Evolutionary conservation across 495 filamentous ascomycete genomes (phyloP).

Genomic region (Neurospora sublineolata): DNA sequence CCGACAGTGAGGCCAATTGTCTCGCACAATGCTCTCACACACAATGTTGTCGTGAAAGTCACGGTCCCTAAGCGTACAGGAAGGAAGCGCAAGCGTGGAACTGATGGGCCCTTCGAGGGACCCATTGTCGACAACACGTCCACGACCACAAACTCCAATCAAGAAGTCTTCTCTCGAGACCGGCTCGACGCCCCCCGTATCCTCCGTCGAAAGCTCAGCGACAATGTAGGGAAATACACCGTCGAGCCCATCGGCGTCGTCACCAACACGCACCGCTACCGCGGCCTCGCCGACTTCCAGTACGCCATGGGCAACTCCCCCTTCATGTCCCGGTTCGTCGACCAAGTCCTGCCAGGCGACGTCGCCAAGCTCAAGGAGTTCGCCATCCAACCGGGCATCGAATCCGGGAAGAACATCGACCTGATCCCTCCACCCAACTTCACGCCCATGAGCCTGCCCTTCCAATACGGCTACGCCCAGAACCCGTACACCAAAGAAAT

Average conservation of each 20-base stretch:
- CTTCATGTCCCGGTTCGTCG: slow-evolving; percentile 55
- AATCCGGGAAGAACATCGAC: slow-evolving; percentile 46
- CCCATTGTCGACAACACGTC: slow-evolving; percentile 1
- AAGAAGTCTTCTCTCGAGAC: slow-evolving; percentile 25
- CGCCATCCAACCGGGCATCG: slow-evolving; percentile 53
- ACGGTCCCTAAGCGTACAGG: slow-evolving; percentile 79
- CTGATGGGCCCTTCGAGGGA: slow-evolving; percentile 50
- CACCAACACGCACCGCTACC: slow-evolving; percentile 73
- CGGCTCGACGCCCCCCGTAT: slow-evolving; percentile 30
- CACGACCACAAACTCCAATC: neutral
- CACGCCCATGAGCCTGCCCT: slow-evolving; percentile 53
- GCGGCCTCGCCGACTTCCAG: slow-evolving; percentile 63
- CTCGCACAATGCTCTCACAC: slow-evolving; percentile 57
- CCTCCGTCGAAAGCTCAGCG: slow-evolving; percentile 56
- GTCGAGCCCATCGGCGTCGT: slow-evolving; percentile 64
- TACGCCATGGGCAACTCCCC: slow-evolving; percentile 48
- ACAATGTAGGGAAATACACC: slow-evolving; percentile 57
- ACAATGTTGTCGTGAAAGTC: slow-evolving; percentile 76
- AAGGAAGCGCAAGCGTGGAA: slow-evolving; percentile 68
- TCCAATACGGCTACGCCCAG: slow-evolving; percentile 51
- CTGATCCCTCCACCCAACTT: slow-evolving; percentile 73
- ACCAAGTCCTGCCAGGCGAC: slow-evolving; percentile 52
- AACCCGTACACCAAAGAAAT: slow-evolving; percentile 38
- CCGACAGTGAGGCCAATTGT: slow-evolving; percentile 60
- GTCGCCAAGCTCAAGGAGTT: slow-evolving; percentile 64